phyloP scores from a whole-genome alignment of 176 grass and related monocot species.

The Elymus sibiricus region DNA sequence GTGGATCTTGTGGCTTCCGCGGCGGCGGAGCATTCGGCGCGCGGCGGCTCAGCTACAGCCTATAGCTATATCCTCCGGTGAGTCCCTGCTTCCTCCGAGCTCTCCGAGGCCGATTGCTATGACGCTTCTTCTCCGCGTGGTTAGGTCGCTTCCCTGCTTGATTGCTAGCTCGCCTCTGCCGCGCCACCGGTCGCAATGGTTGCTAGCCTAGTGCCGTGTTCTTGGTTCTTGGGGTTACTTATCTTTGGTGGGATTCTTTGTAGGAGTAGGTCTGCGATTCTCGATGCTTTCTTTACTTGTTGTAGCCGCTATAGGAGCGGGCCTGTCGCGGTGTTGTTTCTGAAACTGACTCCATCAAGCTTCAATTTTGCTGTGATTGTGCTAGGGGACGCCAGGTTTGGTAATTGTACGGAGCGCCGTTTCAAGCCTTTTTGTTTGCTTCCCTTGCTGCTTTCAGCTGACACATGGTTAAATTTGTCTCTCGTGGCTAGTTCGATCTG shows the following conservation, averaged over 20 bases:
- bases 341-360: background rate
- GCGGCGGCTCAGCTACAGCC: background rate
- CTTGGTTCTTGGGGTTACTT: background rate
- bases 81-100: conserved; percentile 15
- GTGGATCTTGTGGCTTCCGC: background rate
- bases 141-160: background rate
- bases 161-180: background rate
- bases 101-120: background rate
- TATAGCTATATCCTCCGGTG: conserved; percentile 14
- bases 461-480: background rate
- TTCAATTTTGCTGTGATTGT: background rate
- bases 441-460: background rate
- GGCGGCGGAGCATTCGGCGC: background rate
- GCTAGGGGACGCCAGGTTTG: background rate
- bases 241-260: background rate
- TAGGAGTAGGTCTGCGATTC: background rate
- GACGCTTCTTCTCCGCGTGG: background rate
- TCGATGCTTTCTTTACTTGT: background rate
- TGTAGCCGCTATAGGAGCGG: background rate
- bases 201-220: background rate
- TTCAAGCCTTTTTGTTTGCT: background rate
- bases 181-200: background rate
- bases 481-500: background rate
- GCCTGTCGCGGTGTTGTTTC: background rate
- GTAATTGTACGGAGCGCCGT: background rate